Evolutionary conservation across 1,284 basidiomycete species (phyloP), one percentile per base, ranked within the genome.

Genomic region (Lentinula novae-zelandiae): DNA sequence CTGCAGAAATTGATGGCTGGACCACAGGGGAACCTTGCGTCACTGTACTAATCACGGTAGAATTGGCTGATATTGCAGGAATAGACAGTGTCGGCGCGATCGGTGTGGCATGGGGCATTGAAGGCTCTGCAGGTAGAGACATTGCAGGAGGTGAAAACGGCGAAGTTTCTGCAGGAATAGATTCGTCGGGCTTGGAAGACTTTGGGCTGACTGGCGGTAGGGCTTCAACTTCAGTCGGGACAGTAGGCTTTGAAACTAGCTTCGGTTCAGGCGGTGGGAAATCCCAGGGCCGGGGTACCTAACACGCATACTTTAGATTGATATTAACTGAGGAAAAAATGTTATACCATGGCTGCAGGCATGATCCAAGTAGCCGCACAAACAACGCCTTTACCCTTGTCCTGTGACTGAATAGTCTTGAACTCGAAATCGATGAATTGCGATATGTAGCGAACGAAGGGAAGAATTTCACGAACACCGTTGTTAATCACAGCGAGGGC

Each of bases 361-460:
- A 92, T 84, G 58, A 92, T 81, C 89, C 91, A 93, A 15, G 92
- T 93, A 22, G 91, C 87, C 53, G 89, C 88, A 70, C 91, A 93
- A 39, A 93, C 85, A 20, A 93, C 90, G 33, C 92, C 92, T 67
- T 82, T 73, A 0, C 91, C 90, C 54, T 78, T 67, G 67, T 93
- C 80, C 66, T 87, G 82, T 33, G 68, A 74, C 69, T 83, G 79
- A 70, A 93, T 89, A 53, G 78, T 63, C 59, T 72, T 75, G 77
- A 85, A 91, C 69, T 92, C 89, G 48, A 81, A 84, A 64, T 92
- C 86, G 65, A 90, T 76, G 72, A 84, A 92, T 66, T 89, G 87
- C 39, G 86, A 76, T 60, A 91, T 86, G 71, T 91, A 92, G 40
- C 89, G 88, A 64, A 91, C 77, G 69, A 93, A 90, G 0, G 90